Percentiles rank a stretch among this genome's conserved stretches.
Conservation (phyloP, 768 basidiomycete species). For the Podaxis pistillaris region DNA sequence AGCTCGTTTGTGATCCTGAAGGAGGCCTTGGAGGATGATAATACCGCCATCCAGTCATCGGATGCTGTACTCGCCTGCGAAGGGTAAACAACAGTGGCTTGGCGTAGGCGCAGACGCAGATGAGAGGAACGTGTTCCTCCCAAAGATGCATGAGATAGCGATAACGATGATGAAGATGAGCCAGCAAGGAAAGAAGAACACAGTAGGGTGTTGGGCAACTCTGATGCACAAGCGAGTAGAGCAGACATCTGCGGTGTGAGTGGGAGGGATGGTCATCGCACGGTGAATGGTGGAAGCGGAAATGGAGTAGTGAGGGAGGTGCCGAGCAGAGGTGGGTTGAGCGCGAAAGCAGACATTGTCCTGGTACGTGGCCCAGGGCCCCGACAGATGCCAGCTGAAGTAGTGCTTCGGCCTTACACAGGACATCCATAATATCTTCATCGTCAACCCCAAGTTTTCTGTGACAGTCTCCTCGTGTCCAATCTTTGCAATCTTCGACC, state of each 20-base stretch:
- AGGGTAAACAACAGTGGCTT: slow-evolving; percentile 16
- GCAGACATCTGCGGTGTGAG: slow-evolving; percentile 29
- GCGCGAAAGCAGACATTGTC: slow-evolving; percentile 86
- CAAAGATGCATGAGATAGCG: slow-evolving; percentile 27
- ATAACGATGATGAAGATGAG: slow-evolving; percentile 27
- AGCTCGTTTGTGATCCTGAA: slow-evolving; percentile 88
- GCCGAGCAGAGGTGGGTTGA: slow-evolving; percentile 41
- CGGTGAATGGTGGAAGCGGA: slow-evolving; percentile 18
- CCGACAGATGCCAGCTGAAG: not conserved
- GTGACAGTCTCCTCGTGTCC: slow-evolving; percentile 83
- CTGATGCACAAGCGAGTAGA: slow-evolving; percentile 48
- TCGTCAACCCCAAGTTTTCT: slow-evolving; percentile 93
- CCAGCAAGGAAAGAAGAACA: slow-evolving; percentile 19
- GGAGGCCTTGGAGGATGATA: slow-evolving; percentile 37
- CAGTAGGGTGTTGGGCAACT: slow-evolving; percentile 36
- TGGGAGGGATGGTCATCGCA: slow-evolving; percentile 23
- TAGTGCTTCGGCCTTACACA: slow-evolving; percentile 25
- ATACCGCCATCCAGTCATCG: slow-evolving; percentile 39
- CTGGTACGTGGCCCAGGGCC: slow-evolving; percentile 47
- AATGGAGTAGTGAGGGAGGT: slow-evolving; percentile 10
- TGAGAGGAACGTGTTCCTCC: slow-evolving; percentile 32
- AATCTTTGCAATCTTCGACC: slow-evolving; percentile 85
- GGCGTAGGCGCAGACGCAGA: slow-evolving; percentile 17
- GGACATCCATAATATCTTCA: slow-evolving; percentile 95
- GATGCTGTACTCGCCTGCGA: slow-evolving; percentile 39